Conservation (phyloP, 371 early-diverging fungal species). For the Rhizopus microsporus region DNA sequence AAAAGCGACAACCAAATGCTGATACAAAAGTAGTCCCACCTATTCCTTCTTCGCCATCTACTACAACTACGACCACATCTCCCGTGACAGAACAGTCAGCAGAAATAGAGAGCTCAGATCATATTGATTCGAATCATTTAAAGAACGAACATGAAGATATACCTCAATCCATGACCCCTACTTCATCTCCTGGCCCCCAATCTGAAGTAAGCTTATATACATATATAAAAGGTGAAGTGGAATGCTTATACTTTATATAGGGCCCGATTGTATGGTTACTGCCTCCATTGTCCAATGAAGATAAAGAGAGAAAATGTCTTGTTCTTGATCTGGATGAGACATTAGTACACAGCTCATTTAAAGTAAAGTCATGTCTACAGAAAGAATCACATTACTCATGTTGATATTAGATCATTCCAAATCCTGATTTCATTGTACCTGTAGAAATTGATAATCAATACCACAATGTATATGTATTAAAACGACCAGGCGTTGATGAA, state of each 20-base stretch:
- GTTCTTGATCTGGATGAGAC: slow-evolving; percentile 73
- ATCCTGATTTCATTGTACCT: slow-evolving; percentile 87
- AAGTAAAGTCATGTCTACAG: slow-evolving; percentile 26
- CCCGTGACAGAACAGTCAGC: not conserved
- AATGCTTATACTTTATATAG: slow-evolving; percentile 10
- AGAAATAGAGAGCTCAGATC: slow-evolving; percentile 3
- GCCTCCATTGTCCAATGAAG: slow-evolving; percentile 42
- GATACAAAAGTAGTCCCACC: not conserved
- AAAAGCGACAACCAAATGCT: slow-evolving; percentile 7
- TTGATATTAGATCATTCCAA: slow-evolving; percentile 60
- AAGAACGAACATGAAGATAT: slow-evolving; percentile 6
- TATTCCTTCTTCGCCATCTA: not conserved
- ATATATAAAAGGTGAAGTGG: not conserved
- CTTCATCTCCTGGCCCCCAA: slow-evolving; percentile 8
- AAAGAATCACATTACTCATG: not conserved
- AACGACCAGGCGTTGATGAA: slow-evolving; percentile 93
- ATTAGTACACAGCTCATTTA: slow-evolving; percentile 65
- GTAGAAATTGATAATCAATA: slow-evolving; percentile 89
- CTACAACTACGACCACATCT: slow-evolving; percentile 2
- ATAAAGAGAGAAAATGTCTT: slow-evolving; percentile 51
- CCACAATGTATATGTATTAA: slow-evolving; percentile 94
- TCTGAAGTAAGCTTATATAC: slow-evolving; percentile 5
- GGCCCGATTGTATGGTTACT: slow-evolving; percentile 36
- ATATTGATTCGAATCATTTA: not conserved
- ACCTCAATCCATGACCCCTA: slow-evolving; percentile 14